Evolutionary conservation across 225 moss, liverwort and hornwort genomes (phyloP), one percentile per base, ranked within the genome.

Genomic region (Rhytidiadelphus loreus): DNA sequence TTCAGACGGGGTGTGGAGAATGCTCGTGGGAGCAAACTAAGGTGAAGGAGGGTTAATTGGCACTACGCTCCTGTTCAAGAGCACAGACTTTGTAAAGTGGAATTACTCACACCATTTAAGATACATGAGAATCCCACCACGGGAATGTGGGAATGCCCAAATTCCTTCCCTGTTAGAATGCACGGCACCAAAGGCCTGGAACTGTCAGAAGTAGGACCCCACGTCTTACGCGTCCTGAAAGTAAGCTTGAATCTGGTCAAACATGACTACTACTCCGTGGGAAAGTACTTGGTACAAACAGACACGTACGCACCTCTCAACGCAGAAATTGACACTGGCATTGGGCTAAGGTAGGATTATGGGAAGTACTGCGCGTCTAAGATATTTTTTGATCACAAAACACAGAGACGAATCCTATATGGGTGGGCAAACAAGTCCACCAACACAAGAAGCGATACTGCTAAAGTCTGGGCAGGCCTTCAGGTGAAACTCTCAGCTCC

Each of bases 101-200:
- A 83, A 86, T 8, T 86, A 89, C 62, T 87, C 92, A 2, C 70
- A 88, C 7, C 88, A 81, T 11, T 87, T 94, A n/a, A n/a, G n/a
- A n/a, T n/a, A 17, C 89, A 95, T 41, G 56, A 85, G 16, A 91
- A 93, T 82, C 66, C 85, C 28, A 89, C 76, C 48, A 89, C 94
- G 1, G 94, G 94, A n/a, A 96, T 97, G 95, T 96, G 94, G 94
- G 94, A 95, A 86, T 92, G 95, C 89, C 94, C 93, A 23, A 93
- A 96, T 78, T 94, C 95, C 84, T 96, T 85, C 61, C 94, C 94
- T 1, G 92, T 93, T 28, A 44, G 53, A 73, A 72, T 82, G 35
- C 84, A 86, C 12, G 87, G 85, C 28, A 87, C 33, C 58, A 56
- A 62, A 59, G 88, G 83, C 13, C 12, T 88, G 82, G 33, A 66